Conservation (phyloP, 2,329 filamentous ascomycete species). For the Hypoxylon rubiginosum region DNA sequence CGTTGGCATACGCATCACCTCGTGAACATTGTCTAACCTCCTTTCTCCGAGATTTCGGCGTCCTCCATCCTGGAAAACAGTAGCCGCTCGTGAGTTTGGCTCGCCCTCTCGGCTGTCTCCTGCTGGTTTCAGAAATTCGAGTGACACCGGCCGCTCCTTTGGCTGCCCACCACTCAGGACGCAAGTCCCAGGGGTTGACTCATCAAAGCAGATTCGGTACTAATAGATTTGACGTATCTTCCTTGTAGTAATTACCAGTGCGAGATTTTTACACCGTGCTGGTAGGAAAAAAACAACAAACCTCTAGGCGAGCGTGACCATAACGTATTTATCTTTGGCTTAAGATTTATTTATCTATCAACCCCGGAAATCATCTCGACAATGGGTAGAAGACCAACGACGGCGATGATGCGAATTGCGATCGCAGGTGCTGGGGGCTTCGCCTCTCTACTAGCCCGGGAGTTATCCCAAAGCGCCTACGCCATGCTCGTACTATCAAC, state of each 20-base stretch:
- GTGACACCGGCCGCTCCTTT: constrained; percentile 43
- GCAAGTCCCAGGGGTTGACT: constrained; percentile 43
- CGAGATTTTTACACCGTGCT: constrained; percentile 40
- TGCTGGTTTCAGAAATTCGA: constrained; percentile 42
- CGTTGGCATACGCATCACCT: constrained; percentile 36
- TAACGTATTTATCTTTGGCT: constrained; percentile 26
- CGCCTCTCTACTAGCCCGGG: constrained; percentile 68
- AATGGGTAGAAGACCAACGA: constrained; percentile 47
- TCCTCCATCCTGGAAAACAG: constrained; percentile 42
- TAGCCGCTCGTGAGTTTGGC: constrained; percentile 38
- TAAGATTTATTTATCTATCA: constrained; percentile 35
- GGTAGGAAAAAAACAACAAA: constrained; percentile 28
- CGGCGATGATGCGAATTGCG: constrained; percentile 69
- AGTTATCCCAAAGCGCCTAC: constrained; percentile 74
- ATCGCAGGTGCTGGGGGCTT: constrained; percentile 73
- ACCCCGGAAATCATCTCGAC: constrained; percentile 28
- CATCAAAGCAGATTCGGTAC: constrained; percentile 40
- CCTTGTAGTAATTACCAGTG: constrained; percentile 42
- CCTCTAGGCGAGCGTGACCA: constrained; percentile 32
- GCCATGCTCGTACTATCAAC: constrained; percentile 79
- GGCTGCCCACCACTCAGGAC: constrained; percentile 40
- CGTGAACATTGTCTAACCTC: constrained; percentile 40
- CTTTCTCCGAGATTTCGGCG: constrained; percentile 41
- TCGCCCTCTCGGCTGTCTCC: constrained; percentile 37
- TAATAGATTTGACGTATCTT: constrained; percentile 42